Conservation (phyloP, 495 filamentous ascomycete genomes). For the Podospora bellae-mahoneyi region DNA sequence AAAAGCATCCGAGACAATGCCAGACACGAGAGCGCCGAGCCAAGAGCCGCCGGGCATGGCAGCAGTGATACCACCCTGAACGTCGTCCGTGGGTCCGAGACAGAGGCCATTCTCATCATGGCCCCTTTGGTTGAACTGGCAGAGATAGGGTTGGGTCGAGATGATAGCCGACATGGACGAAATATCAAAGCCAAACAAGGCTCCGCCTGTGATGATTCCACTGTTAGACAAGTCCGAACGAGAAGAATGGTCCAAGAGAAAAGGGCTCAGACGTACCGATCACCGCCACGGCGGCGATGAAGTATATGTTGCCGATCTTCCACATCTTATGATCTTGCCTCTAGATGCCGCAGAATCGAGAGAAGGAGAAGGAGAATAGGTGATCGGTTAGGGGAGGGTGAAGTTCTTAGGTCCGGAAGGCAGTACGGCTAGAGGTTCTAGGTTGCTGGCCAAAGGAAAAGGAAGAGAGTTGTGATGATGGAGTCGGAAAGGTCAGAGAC, state of each 20-base stretch:
- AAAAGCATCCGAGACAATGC: conserved; percentile 61
- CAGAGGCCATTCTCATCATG: conserved; percentile 40
- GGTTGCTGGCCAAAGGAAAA: neutral
- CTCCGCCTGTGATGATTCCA: conserved; percentile 54
- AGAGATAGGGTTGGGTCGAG: conserved; percentile 56
- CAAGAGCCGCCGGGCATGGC: conserved; percentile 75
- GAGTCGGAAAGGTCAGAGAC: neutral
- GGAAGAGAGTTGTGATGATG: neutral
- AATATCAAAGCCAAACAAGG: conserved; percentile 69
- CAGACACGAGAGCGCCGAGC: conserved; percentile 66
- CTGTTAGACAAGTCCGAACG: neutral
- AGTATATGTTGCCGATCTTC: conserved; percentile 65
- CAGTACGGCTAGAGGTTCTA: neutral
- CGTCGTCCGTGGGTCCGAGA: conserved; percentile 44
- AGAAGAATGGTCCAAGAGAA: neutral
- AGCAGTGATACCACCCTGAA: conserved; percentile 61
- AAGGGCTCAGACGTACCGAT: conserved; percentile 39
- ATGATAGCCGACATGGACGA: conserved; percentile 74
- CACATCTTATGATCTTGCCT: conserved; percentile 35
- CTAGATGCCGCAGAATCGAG: neutral
- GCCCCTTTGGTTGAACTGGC: conserved; percentile 58
- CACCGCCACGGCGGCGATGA: conserved; percentile 72
- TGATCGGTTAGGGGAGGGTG: neutral
- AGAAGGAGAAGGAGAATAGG: neutral
- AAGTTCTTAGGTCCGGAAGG: neutral